A percentile compares a stretch with the other conserved stretches of the same genome.
Evolutionary conservation across 163 green algal species (phyloP).

Genomic region (Picocystis sp.): DNA sequence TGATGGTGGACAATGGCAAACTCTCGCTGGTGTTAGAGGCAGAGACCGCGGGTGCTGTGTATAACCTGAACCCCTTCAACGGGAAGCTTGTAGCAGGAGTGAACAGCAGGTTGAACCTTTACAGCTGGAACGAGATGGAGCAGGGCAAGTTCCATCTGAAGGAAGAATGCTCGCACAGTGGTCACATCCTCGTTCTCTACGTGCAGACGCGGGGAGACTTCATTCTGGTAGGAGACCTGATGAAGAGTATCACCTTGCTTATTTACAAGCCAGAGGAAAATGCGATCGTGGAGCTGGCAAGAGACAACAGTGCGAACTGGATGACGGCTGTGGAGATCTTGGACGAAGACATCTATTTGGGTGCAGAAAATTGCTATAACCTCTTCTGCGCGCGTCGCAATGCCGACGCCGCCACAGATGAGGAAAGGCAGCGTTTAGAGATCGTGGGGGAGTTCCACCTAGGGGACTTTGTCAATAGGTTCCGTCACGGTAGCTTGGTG

Average conservation of each 20-base stretch:
- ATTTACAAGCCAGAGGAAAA: conserved; percentile 49
- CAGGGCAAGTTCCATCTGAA: conserved; percentile 38
- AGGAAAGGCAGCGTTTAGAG: conserved; percentile 69
- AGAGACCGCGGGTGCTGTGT: conserved; percentile 71
- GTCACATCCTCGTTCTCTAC: conserved; percentile 59
- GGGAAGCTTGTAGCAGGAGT: conserved; percentile 69
- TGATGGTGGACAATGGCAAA: conserved; percentile 30
- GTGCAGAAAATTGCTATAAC: conserved; percentile 76
- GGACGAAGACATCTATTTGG: conserved; percentile 79
- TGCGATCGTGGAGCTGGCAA: conserved; percentile 33
- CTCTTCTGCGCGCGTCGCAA: conserved; percentile 60
- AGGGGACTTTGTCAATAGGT: conserved; percentile 81
- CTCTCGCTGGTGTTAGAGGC: conserved; percentile 55
- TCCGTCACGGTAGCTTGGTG: conserved; percentile 74
- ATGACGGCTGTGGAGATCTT: conserved; percentile 60
- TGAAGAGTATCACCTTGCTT: conserved; percentile 82
- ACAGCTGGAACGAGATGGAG: conserved; percentile 42
- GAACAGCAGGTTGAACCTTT: conserved; percentile 71
- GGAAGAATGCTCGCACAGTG: conserved; percentile 44
- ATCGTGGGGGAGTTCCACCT: conserved; percentile 70
- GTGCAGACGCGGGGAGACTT: conserved; percentile 54
- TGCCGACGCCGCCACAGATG: conserved; percentile 57
- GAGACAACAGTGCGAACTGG: conserved; percentile 63
- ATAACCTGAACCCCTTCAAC: conserved; percentile 53
- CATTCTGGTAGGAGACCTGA: conserved; percentile 89